Base-by-base conservation (phyloP, 1,284 basidiomycete species). In the Waitea zeae region DNA sequence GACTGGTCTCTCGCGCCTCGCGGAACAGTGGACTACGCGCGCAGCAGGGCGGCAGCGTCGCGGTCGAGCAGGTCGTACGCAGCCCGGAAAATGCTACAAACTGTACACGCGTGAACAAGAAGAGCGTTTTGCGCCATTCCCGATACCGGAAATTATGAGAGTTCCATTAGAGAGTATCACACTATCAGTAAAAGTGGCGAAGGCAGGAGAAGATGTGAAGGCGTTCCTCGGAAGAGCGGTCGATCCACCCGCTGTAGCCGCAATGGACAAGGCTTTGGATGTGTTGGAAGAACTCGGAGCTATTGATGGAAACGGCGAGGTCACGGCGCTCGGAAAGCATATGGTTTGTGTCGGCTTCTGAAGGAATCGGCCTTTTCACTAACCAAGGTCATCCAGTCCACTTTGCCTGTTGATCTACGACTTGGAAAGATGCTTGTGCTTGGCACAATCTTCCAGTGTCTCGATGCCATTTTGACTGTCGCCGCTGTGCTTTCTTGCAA, bases 11-110 rank as follows among this genome's bases (percentile, higher is more conserved):
- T 82, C 86, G 20, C 62, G 67, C 33, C 58, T 96, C 17, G 68
- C 71, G 5, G 90, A 96, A 49, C 67, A 66, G 34, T 89, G 78
- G 73, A 66, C 82, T 26, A 82, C 78, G 13, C 70, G 70, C 29
- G 90, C 92, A 0, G 80, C 83, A 3, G 83, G 78, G 4, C 65
- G 69, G 42, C 90, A 96, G 50, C 66, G 90, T 35, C 63, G 89
- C 36, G 92, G 90, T 43, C 72, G 90, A 50, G 90, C 92, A 0
- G 92, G 90, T 18, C 74, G 92, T 42, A 90, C 83, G 1, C 73
- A 75, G 46, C 76, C 83, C 1, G 87, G 87, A 2, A 56, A 64
- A 26, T 84, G 86, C 52, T 90, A 80, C 57, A 88, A 89, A 52
- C 60, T 95, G 3, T 95, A 82, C 52, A 86, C 82, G 0, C 64